Evolutionary conservation across 2,329 filamentous ascomycete genomes (phyloP).

Genomic region (Claviceps sp.): DNA sequence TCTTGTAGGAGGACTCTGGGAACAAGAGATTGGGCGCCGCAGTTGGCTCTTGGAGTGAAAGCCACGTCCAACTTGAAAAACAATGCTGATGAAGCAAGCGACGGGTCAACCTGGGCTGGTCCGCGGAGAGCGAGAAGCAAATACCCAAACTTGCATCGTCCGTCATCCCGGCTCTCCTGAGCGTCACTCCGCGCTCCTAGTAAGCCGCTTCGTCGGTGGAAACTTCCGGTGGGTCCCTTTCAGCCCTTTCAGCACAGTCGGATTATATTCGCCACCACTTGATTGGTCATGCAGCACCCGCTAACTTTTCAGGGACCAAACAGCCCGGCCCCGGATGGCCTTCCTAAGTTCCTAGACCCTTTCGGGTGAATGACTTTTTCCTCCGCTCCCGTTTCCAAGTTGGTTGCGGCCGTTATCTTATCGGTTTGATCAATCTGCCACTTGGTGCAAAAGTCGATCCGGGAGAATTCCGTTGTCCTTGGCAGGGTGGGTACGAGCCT

Average conservation of each 20-base stretch:
- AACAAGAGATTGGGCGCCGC: too few relatives aligned
- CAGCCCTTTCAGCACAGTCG: slow-evolving; percentile 3
- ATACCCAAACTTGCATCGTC: neutral
- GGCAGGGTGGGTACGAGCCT: too few relatives aligned
- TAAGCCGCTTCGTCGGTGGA: slow-evolving; percentile 1
- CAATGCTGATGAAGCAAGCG: too few relatives aligned
- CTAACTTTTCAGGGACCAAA: slow-evolving; percentile 5
- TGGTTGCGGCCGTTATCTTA: slow-evolving; percentile 4
- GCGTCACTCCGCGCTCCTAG: slow-evolving; percentile 1
- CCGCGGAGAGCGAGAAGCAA: slow-evolving; percentile 1
- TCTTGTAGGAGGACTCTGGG: too few relatives aligned
- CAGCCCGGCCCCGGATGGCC: slow-evolving; percentile 11
- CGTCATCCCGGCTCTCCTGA: slow-evolving; percentile 4
- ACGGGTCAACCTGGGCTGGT: neutral
- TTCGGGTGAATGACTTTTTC: neutral
- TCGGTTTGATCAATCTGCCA: slow-evolving; percentile 6
- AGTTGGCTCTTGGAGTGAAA: too few relatives aligned
- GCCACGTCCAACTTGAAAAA: too few relatives aligned
- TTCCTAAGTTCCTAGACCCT: slow-evolving; percentile 8
- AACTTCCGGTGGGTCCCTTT: neutral
- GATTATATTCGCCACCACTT: slow-evolving; percentile 8
- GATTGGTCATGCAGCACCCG: slow-evolving; percentile 6
- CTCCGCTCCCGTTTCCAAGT: neutral
- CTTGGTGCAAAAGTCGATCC: too few relatives aligned
- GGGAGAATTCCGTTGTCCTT: too few relatives aligned